These are phyloP conservation scores for Tolypocladium guangdongense DNA, from an alignment of 2,329 filamentous ascomycete species.

Conservation along the genomic window DNA sequence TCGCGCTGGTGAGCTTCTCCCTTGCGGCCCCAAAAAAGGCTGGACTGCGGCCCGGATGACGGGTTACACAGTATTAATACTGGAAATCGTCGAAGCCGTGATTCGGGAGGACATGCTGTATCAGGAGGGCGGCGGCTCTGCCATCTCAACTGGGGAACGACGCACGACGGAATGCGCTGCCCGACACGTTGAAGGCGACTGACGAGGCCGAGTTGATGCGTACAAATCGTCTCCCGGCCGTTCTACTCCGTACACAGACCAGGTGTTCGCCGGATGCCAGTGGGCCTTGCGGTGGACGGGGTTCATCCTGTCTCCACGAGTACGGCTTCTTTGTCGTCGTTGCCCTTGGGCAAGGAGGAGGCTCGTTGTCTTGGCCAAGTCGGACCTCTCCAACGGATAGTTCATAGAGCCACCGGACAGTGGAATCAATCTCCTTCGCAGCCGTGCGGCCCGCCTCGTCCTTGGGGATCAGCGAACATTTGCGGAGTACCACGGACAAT, in stretches of 20 bases:
- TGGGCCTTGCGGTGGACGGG: not conserved
- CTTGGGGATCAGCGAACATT: not conserved
- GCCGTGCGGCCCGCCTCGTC: not conserved
- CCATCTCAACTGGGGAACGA: not conserved
- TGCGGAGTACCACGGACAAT: not conserved
- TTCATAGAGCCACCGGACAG: not conserved
- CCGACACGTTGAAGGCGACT: not conserved
- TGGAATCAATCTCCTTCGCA: not conserved
- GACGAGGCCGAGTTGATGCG: not conserved
- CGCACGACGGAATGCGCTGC: not conserved
- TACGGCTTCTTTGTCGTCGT: not conserved
- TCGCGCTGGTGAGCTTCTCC: not conserved
- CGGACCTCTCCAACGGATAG: not conserved
- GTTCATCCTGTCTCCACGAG: not conserved
- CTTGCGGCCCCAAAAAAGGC: not conserved
- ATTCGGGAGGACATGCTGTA: not conserved
- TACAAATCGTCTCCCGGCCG: not conserved
- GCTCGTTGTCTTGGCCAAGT: not conserved
- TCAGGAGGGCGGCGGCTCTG: not conserved
- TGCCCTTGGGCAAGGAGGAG: not conserved
- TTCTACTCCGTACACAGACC: not conserved
- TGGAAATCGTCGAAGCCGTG: not conserved
- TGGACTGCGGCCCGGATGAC: not conserved
- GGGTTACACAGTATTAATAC: not conserved
- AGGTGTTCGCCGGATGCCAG: not conserved